Conservation (phyloP, 345 rosid genomes). For the Arabis hirsuta region DNA sequence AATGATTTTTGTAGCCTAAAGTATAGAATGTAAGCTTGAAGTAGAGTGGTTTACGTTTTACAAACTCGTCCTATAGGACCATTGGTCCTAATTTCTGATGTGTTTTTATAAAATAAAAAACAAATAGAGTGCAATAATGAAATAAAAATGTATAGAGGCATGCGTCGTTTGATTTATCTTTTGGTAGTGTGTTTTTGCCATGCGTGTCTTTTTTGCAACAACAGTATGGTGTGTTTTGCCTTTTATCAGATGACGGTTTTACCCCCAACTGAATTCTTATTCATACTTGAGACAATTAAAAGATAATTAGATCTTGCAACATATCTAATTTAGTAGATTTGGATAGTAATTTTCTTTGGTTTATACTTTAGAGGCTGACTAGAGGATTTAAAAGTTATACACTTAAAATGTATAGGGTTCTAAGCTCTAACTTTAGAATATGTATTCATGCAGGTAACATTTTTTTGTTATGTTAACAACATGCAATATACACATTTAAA, state of each 20-base stretch:
- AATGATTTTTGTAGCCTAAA: constrained; percentile 2
- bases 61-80: neutral
- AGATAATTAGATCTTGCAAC: too few relatives aligned
- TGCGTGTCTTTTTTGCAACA: constrained; percentile 43
- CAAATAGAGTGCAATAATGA: constrained; percentile 30
- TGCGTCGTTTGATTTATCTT: constrained; percentile 41
- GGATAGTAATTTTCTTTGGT: too few relatives aligned
- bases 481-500: too few relatives aligned
- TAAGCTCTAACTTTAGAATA: neutral
- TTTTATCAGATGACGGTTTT: constrained; percentile 35
- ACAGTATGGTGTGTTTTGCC: constrained; percentile 36
- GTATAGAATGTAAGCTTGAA: constrained; percentile 1
- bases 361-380: too few relatives aligned
- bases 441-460: neutral
- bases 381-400: too few relatives aligned
- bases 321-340: too few relatives aligned
- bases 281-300: neutral
- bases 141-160: constrained; percentile 27
- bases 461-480: too few relatives aligned
- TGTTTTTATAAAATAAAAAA: neutral
- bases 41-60: constrained; percentile 24
- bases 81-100: constrained; percentile 6
- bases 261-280: constrained; percentile 22
- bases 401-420: neutral
- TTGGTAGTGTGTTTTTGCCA: constrained; percentile 36